phyloP scores from a whole-genome alignment of 179 eudicot species.

The Spinacia oleracea region DNA sequence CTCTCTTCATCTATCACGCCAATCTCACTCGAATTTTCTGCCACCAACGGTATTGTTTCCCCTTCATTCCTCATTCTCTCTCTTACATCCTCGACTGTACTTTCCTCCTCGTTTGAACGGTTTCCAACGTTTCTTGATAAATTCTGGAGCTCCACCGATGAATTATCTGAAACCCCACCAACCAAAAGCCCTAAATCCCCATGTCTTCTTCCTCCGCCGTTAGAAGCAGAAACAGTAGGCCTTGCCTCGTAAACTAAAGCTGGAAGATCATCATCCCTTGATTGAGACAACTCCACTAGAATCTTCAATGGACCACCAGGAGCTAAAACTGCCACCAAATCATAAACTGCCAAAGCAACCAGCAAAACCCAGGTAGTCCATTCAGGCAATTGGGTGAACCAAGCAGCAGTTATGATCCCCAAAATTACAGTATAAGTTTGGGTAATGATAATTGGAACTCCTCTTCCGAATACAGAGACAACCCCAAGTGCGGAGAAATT shows the following conservation, averaged over 20 bases:
- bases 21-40: conserved; percentile 40
- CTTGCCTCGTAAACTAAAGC: conserved; percentile 85
- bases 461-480: conserved; percentile 61
- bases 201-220: conserved; percentile 21
- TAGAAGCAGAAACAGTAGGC: conserved; percentile 45
- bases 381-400: conserved; percentile 92
- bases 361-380: conserved; percentile 96
- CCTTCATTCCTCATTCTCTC: conserved; percentile 23
- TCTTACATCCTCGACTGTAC: conserved; percentile 13
- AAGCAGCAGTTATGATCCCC: conserved; percentile 84
- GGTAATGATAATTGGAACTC: conserved; percentile 68
- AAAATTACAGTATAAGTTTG: conserved; percentile 70
- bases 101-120: conserved; percentile 9
- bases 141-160: conserved; percentile 59
- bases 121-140: conserved; percentile 28
- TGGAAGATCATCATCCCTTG: conserved; percentile 79
- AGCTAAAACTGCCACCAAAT: conserved; percentile 84
- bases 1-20: conserved; percentile 41
- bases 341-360: conserved; percentile 82
- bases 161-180: conserved; percentile 50
- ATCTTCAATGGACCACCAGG: conserved; percentile 94
- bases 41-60: conserved; percentile 56
- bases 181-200: conserved; percentile 52
- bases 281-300: conserved; percentile 76
- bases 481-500: conserved; percentile 72